Percentiles rank a stretch among this genome's conserved stretches.
Conservation (phyloP, 768 basidiomycete species). For the Naematelia encephala region DNA sequence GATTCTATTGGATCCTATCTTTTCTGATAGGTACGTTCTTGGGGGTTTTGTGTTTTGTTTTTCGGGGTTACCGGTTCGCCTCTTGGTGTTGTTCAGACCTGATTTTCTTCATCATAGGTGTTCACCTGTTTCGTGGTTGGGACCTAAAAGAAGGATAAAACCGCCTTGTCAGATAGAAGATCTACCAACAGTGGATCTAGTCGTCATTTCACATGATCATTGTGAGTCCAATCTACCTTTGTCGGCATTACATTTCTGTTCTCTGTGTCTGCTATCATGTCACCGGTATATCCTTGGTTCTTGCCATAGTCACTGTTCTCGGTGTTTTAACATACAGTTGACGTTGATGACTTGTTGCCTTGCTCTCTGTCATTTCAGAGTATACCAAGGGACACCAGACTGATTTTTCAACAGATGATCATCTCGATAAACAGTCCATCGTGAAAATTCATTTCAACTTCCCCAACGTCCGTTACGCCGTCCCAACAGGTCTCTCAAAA, state of each 20-base stretch:
- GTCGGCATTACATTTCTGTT: neutral
- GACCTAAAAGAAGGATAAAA: conserved; percentile 24
- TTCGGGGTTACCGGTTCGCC: too few species aligned
- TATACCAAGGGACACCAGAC: too few species aligned
- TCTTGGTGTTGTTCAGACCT: too few species aligned
- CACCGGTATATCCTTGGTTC: too few species aligned
- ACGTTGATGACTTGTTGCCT: too few species aligned
- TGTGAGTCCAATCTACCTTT: conserved; percentile 21
- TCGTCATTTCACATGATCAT: conserved; percentile 42
- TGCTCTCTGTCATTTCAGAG: too few species aligned
- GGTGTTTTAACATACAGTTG: too few species aligned
- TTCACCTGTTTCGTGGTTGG: conserved; percentile 26
- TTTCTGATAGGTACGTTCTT: conserved; percentile 4
- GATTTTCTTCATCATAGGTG: conserved; percentile 31
- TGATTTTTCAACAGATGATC: conserved; percentile 45
- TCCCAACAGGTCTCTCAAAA: conserved; percentile 19
- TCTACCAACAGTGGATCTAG: conserved; percentile 29
- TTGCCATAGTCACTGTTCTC: too few species aligned
- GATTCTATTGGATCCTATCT: conserved; percentile 2
- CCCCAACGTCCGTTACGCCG: conserved; percentile 19
- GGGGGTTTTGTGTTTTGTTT: too few species aligned
- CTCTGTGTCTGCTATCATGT: too few species aligned
- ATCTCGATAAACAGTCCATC: conserved; percentile 33
- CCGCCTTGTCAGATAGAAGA: conserved; percentile 26
- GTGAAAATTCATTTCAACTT: conserved; percentile 15